These are phyloP conservation scores for Cyberlindnera mississippiensis DNA, from an alignment of 805 yeast genomes.

Conservation along the genomic window DNA sequence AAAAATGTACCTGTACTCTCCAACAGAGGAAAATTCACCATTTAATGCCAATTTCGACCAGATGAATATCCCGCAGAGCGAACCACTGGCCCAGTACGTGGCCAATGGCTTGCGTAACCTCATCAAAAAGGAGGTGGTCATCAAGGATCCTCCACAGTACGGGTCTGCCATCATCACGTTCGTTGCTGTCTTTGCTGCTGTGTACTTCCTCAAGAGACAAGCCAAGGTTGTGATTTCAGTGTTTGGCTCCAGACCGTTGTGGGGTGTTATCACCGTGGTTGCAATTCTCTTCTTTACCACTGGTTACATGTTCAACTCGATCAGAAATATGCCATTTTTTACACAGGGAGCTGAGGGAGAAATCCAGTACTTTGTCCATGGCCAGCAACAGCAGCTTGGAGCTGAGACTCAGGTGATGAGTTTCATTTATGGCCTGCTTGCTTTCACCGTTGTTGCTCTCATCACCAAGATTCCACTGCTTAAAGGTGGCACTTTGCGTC, in stretches of 20 bases:
- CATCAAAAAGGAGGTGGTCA: slow-evolving; percentile 20
- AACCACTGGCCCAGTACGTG: slow-evolving; percentile 31
- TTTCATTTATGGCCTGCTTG: slow-evolving; percentile 64
- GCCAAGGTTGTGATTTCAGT: slow-evolving; percentile 36
- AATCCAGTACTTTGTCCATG: slow-evolving; percentile 44
- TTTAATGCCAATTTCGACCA: slow-evolving; percentile 26
- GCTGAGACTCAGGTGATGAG: slow-evolving; percentile 87
- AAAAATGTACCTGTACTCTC: slow-evolving; percentile 57
- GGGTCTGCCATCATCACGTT: slow-evolving; percentile 33
- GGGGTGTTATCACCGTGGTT: slow-evolving; percentile 70
- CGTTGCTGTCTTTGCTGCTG: slow-evolving; percentile 26
- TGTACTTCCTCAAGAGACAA: slow-evolving; percentile 30
- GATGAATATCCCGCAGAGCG: slow-evolving; percentile 30
- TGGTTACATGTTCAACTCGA: slow-evolving; percentile 92
- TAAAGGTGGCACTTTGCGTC: slow-evolving; percentile 41
- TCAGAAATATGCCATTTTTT: slow-evolving; percentile 61
- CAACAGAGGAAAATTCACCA: slow-evolving; percentile 44
- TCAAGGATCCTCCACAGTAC: slow-evolving; percentile 37
- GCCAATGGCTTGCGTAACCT: slow-evolving; percentile 26
- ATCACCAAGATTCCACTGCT: slow-evolving; percentile 52
- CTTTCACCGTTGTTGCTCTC: slow-evolving; percentile 56
- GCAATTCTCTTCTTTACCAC: slow-evolving; percentile 67
- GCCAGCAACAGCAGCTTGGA: slow-evolving; percentile 76
- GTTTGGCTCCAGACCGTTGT: slow-evolving; percentile 50
- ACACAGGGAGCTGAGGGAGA: slow-evolving; percentile 37